A percentile compares a stretch with the other conserved stretches of the same genome.
Evolutionary conservation across 176 grass and related monocot species (phyloP).

Genomic region (Hordeum marinum): DNA sequence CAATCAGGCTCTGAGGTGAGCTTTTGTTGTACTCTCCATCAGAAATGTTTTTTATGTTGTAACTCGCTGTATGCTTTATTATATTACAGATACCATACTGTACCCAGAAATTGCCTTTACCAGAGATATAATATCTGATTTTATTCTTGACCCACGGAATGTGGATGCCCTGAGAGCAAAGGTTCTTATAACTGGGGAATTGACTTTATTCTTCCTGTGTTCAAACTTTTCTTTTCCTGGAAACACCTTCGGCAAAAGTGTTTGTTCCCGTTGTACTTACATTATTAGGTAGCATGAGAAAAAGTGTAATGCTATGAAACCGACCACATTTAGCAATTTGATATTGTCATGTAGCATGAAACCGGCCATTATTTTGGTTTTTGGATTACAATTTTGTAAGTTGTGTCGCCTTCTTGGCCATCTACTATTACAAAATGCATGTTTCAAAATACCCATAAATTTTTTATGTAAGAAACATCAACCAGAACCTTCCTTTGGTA

Average conservation of each 20-base stretch:
- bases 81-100: slow-evolving; percentile 87
- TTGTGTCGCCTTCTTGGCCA: too few relatives aligned
- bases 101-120: slow-evolving; percentile 94
- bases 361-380: too few relatives aligned
- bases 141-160: slow-evolving; percentile 90
- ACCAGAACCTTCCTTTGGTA: too few relatives aligned
- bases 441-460: too few relatives aligned
- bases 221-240: neutral
- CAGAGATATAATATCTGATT: slow-evolving; percentile 85
- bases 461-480: neutral
- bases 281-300: too few relatives aligned
- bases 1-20: slow-evolving; percentile 69
- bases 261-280: too few relatives aligned
- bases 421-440: too few relatives aligned
- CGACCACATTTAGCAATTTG: too few relatives aligned
- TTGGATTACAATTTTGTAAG: too few relatives aligned
- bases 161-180: slow-evolving; percentile 93
- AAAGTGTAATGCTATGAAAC: too few relatives aligned
- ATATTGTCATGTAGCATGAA: too few relatives aligned
- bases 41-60: slow-evolving; percentile 1
- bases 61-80: slow-evolving; percentile 36
- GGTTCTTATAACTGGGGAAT: slow-evolving; percentile 84
- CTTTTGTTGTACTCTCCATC: neutral
- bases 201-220: neutral
- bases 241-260: neutral